phyloP scores from a whole-genome alignment of 2,329 filamentous ascomycete genomes.

The Tothia fuscella region DNA sequence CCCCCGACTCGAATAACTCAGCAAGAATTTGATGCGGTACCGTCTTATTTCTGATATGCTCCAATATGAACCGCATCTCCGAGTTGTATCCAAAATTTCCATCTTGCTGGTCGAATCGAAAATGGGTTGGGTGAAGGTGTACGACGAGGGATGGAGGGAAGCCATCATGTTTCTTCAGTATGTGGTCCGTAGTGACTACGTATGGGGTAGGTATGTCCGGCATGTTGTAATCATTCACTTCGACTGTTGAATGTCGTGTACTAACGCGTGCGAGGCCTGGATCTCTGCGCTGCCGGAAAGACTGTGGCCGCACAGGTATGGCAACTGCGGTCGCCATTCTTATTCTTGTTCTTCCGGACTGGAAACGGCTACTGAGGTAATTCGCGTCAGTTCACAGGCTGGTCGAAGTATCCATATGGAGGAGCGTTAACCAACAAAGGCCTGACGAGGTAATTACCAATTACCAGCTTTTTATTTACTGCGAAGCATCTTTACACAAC shows the following conservation, averaged over 20 bases:
- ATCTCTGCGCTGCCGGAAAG: constrained; percentile 31
- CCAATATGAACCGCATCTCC: constrained; percentile 71
- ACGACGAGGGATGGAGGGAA: constrained; percentile 72
- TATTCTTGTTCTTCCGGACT: too few relatives aligned
- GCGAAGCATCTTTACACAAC: too few relatives aligned
- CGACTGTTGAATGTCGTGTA: constrained; percentile 19
- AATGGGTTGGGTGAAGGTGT: constrained; percentile 75
- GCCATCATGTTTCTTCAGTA: constrained; percentile 67
- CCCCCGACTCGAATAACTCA: constrained; percentile 57
- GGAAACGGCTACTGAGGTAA: too few relatives aligned
- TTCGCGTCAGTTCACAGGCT: too few relatives aligned
- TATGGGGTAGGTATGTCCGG: neutral
- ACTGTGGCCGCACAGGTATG: constrained; percentile 29
- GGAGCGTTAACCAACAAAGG: too few relatives aligned
- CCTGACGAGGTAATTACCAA: too few relatives aligned
- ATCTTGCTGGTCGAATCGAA: constrained; percentile 87
- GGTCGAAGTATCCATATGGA: too few relatives aligned
- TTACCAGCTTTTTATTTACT: too few relatives aligned
- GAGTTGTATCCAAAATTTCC: constrained; percentile 86
- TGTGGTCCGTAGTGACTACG: constrained; percentile 62
- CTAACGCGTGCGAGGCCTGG: constrained; percentile 17
- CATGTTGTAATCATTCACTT: constrained; percentile 11
- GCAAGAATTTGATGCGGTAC: constrained; percentile 82
- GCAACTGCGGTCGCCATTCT: constrained; percentile 21
- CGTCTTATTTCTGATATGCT: constrained; percentile 64